phyloP scores from a whole-genome alignment of 2,329 filamentous ascomycete genomes.

The Penicillium paneum region DNA sequence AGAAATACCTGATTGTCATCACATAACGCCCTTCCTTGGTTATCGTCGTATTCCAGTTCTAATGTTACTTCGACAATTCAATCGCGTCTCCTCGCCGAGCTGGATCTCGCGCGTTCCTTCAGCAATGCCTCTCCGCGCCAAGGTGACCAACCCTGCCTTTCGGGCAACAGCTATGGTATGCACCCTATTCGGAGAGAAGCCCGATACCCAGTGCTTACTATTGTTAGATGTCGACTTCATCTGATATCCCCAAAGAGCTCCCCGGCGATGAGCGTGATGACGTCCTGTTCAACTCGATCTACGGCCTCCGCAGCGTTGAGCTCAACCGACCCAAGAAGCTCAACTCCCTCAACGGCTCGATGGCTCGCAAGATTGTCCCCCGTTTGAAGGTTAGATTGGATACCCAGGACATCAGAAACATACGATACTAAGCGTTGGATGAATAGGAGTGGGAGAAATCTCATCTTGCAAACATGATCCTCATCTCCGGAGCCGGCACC shows the following conservation, averaged over 20 bases:
- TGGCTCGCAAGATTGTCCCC: slow-evolving; percentile 91
- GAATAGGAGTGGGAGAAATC: slow-evolving; percentile 84
- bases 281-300: slow-evolving; percentile 85
- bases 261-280: slow-evolving; percentile 76
- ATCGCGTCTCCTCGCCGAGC: slow-evolving; percentile 42
- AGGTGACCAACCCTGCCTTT: slow-evolving; percentile 62
- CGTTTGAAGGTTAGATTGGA: slow-evolving; percentile 58
- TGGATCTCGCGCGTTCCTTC: slow-evolving; percentile 45
- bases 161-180: slow-evolving; percentile 53
- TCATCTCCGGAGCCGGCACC: slow-evolving; percentile 84
- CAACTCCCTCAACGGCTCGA: slow-evolving; percentile 89
- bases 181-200: neutral
- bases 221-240: slow-evolving; percentile 43
- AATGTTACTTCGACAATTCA: slow-evolving; percentile 45
- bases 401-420: neutral
- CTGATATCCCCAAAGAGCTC: slow-evolving; percentile 51
- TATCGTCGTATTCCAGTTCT: slow-evolving; percentile 26
- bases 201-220: slow-evolving; percentile 15
- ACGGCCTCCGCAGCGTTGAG: slow-evolving; percentile 86
- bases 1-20: slow-evolving; percentile 29
- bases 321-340: slow-evolving; percentile 90
- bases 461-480: slow-evolving; percentile 84
- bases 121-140: slow-evolving; percentile 77
- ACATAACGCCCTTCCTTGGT: slow-evolving; percentile 15
- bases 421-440: slow-evolving; percentile 13